phyloP scores from a whole-genome alignment of 495 filamentous ascomycete species.

The Hypoxylon cercidicola region DNA sequence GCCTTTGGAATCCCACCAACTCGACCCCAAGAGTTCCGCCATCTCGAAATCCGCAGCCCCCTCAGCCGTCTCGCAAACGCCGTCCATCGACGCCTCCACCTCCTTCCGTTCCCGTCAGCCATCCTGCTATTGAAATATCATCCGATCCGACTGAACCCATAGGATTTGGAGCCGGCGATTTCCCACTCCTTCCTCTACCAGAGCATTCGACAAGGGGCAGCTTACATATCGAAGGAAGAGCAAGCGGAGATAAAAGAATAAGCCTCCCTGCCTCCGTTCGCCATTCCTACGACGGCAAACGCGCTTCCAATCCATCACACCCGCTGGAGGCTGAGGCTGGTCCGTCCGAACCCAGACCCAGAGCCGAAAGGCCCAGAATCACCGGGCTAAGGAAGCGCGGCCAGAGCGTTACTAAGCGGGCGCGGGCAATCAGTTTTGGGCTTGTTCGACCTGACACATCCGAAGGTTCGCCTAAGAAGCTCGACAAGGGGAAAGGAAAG shows the following conservation, averaged over 20 bases:
- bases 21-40: conserved; percentile 63
- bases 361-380: conserved; percentile 24
- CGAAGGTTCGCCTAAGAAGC: conserved; percentile 38
- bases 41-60: conserved; percentile 27
- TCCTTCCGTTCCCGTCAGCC: conserved; percentile 58
- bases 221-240: conserved; percentile 72
- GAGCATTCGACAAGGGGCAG: conserved; percentile 71
- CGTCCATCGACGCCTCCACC: conserved; percentile 60
- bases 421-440: conserved; percentile 48
- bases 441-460: conserved; percentile 40
- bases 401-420: conserved; percentile 46
- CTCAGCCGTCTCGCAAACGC: conserved; percentile 39
- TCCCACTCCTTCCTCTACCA: conserved; percentile 74
- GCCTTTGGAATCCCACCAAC: conserved; percentile 74
- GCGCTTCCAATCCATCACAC: conserved; percentile 48
- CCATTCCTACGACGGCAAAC: conserved; percentile 60
- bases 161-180: conserved; percentile 65
- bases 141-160: conserved; percentile 45
- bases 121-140: conserved; percentile 51
- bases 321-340: conserved; percentile 46
- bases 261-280: conserved; percentile 70
- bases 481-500: conserved; percentile 60
- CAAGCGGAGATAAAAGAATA: conserved; percentile 72
- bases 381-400: conserved; percentile 43
- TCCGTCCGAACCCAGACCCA: conserved; percentile 51